Conservation (phyloP, 495 filamentous ascomycete genomes). For the Barbatosphaeria neglecta region DNA sequence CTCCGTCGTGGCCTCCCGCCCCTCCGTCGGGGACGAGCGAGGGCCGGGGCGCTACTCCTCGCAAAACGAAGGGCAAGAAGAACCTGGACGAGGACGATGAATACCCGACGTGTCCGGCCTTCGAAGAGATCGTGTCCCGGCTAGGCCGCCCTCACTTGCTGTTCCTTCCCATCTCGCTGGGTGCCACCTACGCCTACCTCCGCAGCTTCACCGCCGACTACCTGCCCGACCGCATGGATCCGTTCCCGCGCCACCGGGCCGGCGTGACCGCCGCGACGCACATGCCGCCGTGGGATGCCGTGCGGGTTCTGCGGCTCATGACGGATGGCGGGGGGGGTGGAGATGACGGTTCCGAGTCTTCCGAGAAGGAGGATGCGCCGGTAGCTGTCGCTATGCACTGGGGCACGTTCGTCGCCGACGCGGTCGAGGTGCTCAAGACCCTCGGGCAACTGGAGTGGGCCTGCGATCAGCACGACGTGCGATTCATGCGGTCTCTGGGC, state of each 20-base stretch:
- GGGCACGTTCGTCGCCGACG: slow-evolving; percentile 21
- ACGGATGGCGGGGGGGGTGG: not conserved
- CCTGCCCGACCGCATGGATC: slow-evolving; percentile 14
- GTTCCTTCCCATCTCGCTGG: slow-evolving; percentile 15
- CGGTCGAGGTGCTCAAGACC: slow-evolving; percentile 13
- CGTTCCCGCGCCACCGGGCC: slow-evolving; percentile 11
- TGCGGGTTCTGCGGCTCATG: slow-evolving; percentile 16
- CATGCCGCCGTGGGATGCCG: slow-evolving; percentile 24
- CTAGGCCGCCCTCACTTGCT: slow-evolving; percentile 13
- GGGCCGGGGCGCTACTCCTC: not conserved
- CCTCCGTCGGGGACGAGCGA: not conserved
- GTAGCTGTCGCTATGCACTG: slow-evolving; percentile 22
- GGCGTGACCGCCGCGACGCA: slow-evolving; percentile 16
- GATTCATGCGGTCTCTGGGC: slow-evolving; percentile 7
- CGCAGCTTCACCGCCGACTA: slow-evolving; percentile 10
- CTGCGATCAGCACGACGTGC: slow-evolving; percentile 13
- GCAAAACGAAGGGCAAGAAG: not conserved
- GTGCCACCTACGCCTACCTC: slow-evolving; percentile 16
- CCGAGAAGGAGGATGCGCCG: not conserved
- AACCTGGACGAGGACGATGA: not conserved
- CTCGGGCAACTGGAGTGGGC: slow-evolving; percentile 19
- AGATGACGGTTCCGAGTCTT: no score
- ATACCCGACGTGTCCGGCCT: slow-evolving; percentile 16
- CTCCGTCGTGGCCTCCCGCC: slow-evolving; percentile 12
- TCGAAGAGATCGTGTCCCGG: slow-evolving; percentile 9